Conservation (phyloP, 441 rosid species). For the Metrosideros polymorpha region DNA sequence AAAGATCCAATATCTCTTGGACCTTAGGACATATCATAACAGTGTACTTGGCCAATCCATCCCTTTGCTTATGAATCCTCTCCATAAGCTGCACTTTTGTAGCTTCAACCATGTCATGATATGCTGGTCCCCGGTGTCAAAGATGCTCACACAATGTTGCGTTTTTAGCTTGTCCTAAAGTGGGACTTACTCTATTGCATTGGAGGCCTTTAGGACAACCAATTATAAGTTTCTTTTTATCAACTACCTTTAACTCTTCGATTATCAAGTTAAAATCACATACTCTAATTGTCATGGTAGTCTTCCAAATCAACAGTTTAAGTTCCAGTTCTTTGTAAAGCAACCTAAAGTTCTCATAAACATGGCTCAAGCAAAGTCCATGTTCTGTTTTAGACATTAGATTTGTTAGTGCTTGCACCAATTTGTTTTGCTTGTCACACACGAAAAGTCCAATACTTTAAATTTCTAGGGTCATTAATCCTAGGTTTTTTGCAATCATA, state of each 20-base stretch:
- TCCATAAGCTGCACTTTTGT: not conserved
- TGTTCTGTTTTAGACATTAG: not conserved
- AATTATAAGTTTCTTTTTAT: not conserved
- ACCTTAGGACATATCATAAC: not conserved
- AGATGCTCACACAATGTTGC: not conserved
- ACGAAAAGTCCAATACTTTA: not conserved
- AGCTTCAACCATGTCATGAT: not conserved
- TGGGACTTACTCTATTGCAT: not conserved
- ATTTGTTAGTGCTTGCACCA: not conserved
- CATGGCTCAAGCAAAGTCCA: not conserved
- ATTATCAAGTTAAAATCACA: not conserved
- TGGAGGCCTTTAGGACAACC: not conserved
- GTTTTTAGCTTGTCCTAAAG: not conserved
- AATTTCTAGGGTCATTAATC: not conserved
- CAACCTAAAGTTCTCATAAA: not conserved
- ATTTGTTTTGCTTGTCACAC: not conserved
- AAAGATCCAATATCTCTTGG: not conserved
- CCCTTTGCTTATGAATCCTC: not conserved
- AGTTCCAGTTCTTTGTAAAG: not conserved
- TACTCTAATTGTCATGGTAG: not conserved
- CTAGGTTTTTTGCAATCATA: not conserved
- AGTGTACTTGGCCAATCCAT: not conserved
- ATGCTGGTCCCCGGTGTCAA: accelerated
- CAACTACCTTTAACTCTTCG: not conserved
- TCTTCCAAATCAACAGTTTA: not conserved